Conservation (phyloP, 106 monocot genomes). For the Amphibolis antarctica region DNA sequence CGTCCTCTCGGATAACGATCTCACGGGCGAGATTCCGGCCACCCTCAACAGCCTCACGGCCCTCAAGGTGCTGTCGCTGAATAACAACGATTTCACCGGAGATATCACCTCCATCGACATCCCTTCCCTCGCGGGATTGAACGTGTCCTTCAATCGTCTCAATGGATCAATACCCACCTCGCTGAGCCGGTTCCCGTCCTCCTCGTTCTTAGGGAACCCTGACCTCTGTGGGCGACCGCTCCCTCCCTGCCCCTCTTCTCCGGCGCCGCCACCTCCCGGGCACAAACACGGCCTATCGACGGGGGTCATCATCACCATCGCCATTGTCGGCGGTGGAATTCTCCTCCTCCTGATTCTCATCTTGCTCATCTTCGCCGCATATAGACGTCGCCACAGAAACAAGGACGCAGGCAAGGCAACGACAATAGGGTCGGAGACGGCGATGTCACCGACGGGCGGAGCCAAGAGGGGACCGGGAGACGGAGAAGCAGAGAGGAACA, state of each 20-base stretch:
- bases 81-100: slow-evolving; percentile 14
- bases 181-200: background rate
- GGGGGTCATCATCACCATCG: slow-evolving; percentile 1
- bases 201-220: slow-evolving; percentile 15
- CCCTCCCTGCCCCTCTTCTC: background rate
- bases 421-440: background rate
- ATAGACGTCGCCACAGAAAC: background rate
- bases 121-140: slow-evolving; percentile 1
- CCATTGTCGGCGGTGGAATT: background rate
- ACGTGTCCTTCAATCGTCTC: slow-evolving; percentile 17
- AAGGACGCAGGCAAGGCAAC: background rate
- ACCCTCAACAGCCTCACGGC: background rate
- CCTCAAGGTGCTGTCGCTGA: slow-evolving; percentile 4
- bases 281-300: background rate
- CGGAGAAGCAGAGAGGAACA: slow-evolving; percentile 7
- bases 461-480: background rate
- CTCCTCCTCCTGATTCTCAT: slow-evolving; percentile 5
- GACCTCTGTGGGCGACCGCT: slow-evolving; percentile 16
- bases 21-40: slow-evolving; percentile 15
- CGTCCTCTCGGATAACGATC: slow-evolving; percentile 11
- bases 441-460: background rate
- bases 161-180: slow-evolving; percentile 11
- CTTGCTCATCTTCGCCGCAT: background rate
- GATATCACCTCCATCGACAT: slow-evolving; percentile 3
- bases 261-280: background rate